Evolutionary conservation across 2,329 filamentous ascomycete species (phyloP).

Genomic region (Exophiala alcalophila): DNA sequence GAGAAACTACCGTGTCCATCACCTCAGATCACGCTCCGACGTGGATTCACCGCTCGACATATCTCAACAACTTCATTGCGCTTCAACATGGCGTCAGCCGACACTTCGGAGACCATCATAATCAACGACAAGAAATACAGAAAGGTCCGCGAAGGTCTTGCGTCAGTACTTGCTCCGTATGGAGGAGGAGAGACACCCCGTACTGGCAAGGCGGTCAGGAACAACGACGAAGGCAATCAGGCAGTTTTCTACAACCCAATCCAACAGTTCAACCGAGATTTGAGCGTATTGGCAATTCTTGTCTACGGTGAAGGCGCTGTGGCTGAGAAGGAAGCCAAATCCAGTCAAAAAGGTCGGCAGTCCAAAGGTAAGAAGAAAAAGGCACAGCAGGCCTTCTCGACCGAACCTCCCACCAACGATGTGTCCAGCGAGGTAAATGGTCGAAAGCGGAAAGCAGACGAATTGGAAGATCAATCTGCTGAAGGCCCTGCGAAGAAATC

Average conservation of each 20-base stretch:
- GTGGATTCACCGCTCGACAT: too few species aligned
- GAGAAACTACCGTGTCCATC: not conserved
- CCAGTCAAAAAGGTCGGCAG: constrained; percentile 35
- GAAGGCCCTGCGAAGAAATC: constrained; percentile 11
- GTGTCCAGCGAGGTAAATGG: constrained; percentile 15
- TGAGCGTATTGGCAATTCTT: constrained; percentile 89
- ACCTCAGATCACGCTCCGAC: too few species aligned
- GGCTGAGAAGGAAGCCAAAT: constrained; percentile 50
- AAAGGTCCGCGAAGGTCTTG: constrained; percentile 65
- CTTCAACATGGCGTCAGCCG: constrained; percentile 13
- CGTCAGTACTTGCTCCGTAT: constrained; percentile 63
- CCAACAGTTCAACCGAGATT: constrained; percentile 95
- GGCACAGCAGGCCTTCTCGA: not conserved
- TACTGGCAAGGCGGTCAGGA: constrained; percentile 42
- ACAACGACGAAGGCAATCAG: constrained; percentile 63
- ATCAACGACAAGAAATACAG: constrained; percentile 56
- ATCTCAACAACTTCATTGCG: constrained; percentile 5
- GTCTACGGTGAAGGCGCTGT: constrained; percentile 72
- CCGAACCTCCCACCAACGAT: constrained; percentile 1
- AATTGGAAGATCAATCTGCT: constrained; percentile 20
- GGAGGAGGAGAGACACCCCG: constrained; percentile 40
- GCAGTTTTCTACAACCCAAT: constrained; percentile 97
- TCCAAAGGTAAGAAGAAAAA: constrained; percentile 37
- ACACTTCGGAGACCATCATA: constrained; percentile 5
- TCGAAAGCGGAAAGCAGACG: constrained; percentile 33